Conservation (phyloP, 345 rosid genomes). For the Brassica cretica region DNA sequence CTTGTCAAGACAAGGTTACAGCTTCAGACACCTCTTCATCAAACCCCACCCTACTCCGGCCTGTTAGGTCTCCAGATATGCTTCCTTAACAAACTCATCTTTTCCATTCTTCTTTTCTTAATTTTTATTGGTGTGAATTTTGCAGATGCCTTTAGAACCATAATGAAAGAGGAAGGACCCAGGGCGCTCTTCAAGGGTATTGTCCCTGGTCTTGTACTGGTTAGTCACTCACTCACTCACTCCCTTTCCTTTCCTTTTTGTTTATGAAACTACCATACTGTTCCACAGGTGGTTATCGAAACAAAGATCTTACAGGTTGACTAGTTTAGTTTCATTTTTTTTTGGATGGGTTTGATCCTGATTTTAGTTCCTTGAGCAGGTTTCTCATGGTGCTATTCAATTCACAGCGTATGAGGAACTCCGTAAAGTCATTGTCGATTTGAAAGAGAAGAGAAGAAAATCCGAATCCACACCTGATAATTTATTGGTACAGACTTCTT, state of each 20-base stretch:
- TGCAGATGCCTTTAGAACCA: constrained; percentile 68
- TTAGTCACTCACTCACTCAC: constrained; percentile 39
- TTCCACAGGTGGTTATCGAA: too few relatives aligned
- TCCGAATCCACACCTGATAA: constrained; percentile 42
- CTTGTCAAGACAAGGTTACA: constrained; percentile 93
- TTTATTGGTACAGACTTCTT: constrained; percentile 53
- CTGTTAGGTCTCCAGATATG: constrained; percentile 60
- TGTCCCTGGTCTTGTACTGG: constrained; percentile 78
- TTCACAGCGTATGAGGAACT: constrained; percentile 91
- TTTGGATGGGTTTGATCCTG: constrained; percentile 5
- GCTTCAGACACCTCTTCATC: constrained; percentile 89
- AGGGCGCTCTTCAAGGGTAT: constrained; percentile 81
- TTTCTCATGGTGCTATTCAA: constrained; percentile 94
- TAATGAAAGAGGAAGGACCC: constrained; percentile 91
- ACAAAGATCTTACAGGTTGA: too few relatives aligned
- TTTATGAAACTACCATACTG: background rate
- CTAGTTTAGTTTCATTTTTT: background rate
- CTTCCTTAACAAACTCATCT: background rate
- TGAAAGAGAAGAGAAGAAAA: constrained; percentile 44
- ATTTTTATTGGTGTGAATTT: background rate
- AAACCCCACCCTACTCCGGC: constrained; percentile 71
- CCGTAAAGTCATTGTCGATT: constrained; percentile 60
- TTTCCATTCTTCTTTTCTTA: background rate
- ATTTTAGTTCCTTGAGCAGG: constrained; percentile 62
- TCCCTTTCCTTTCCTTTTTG: background rate